Conservation (phyloP, 768 basidiomycete genomes). For the Tulasnella sp. region DNA sequence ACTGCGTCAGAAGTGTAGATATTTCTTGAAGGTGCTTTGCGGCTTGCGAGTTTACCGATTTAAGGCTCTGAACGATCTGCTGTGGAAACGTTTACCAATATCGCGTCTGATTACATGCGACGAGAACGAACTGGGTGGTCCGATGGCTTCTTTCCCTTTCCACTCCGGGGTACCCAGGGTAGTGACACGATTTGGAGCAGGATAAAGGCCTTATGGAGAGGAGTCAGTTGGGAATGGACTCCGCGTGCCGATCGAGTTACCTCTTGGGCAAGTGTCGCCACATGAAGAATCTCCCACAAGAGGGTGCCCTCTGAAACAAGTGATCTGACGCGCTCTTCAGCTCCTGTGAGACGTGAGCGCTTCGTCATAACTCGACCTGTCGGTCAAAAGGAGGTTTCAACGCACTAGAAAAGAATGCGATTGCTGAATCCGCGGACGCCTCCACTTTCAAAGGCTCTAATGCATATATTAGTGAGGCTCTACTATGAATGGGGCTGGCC, state of each 20-base stretch:
- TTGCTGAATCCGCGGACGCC: constrained; percentile 38
- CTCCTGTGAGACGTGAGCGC: constrained; percentile 30
- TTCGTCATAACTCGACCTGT: background rate
- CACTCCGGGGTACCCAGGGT: constrained; percentile 58
- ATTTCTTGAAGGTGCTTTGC: constrained; percentile 44
- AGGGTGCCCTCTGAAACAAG: constrained; percentile 31
- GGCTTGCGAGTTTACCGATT: constrained; percentile 45
- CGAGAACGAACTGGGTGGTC: constrained; percentile 28
- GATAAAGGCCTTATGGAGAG: constrained; percentile 48
- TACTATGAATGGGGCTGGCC: background rate
- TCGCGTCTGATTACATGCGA: background rate
- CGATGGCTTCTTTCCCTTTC: constrained; percentile 62
- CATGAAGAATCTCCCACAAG: constrained; percentile 51
- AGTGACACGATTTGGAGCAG: constrained; percentile 55
- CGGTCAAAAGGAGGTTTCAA: background rate
- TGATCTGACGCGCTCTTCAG: constrained; percentile 41
- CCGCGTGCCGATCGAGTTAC: constrained; percentile 28
- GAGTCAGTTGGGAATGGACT: background rate
- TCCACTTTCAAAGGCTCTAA: constrained; percentile 9
- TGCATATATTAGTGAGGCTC: background rate
- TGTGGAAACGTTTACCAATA: background rate
- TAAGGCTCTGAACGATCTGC: constrained; percentile 57
- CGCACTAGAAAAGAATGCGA: constrained; percentile 51
- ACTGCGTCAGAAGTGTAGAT: constrained; percentile 25
- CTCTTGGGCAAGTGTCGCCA: constrained; percentile 65